These are phyloP conservation scores for Plantago rigida DNA, from an alignment of 305 asterid genomes.

Conservation along the genomic window DNA sequence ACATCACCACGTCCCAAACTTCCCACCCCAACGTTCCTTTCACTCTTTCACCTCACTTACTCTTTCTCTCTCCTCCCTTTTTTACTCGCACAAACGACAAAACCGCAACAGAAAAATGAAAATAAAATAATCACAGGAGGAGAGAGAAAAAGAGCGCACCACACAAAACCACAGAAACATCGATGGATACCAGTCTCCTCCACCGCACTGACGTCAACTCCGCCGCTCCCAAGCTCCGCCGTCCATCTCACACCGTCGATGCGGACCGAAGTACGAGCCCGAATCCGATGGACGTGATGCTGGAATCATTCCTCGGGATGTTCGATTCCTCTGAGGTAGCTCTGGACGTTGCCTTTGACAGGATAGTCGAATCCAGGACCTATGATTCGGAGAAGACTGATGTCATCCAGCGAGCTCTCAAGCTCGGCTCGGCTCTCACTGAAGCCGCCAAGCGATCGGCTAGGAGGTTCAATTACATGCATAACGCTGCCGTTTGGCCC, in stretches of 20 bases:
- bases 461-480: conserved; percentile 51
- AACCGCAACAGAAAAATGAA: too few relatives aligned
- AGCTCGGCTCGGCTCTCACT: conserved; percentile 55
- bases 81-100: neutral
- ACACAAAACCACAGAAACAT: too few relatives aligned
- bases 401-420: conserved; percentile 52
- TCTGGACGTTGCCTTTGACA: conserved; percentile 55
- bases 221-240: conserved; percentile 50
- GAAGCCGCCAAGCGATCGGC: conserved; percentile 69
- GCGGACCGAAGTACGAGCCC: conserved; percentile 24
- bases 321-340: conserved; percentile 43
- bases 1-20: conserved; percentile 28
- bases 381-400: conserved; percentile 44
- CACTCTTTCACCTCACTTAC: conserved; percentile 18
- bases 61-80: conserved; percentile 2
- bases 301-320: conserved; percentile 50
- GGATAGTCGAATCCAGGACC: conserved; percentile 42
- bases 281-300: conserved; percentile 40
- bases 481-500: conserved; percentile 61
- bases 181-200: conserved; percentile 48
- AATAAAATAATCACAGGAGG: neutral
- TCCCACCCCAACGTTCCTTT: conserved; percentile 30
- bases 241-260: conserved; percentile 42
- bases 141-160: neutral
- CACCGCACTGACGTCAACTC: conserved; percentile 28